Evolutionary conservation across 1,284 basidiomycete genomes (phyloP).

Genomic region (Schizophyllum amplum): DNA sequence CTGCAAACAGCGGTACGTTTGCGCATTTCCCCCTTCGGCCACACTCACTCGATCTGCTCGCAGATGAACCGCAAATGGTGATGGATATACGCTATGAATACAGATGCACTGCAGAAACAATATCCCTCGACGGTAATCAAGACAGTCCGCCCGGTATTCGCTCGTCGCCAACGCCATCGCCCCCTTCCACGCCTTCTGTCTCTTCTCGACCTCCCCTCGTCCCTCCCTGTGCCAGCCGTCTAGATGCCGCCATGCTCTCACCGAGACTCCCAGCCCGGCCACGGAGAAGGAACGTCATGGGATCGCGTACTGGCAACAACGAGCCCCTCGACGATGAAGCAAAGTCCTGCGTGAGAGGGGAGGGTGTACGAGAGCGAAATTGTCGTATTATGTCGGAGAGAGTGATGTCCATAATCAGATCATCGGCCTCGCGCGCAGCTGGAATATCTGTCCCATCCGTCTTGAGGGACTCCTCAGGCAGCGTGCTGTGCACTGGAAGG

Average conservation of each 20-base stretch:
- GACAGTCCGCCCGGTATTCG: not conserved
- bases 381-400: not conserved
- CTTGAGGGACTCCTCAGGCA: slow-evolving; percentile 12
- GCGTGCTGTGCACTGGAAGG: slow-evolving; percentile 20
- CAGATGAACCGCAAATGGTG: not conserved
- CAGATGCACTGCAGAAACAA: not conserved
- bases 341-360: not conserved
- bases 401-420: not conserved
- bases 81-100: not conserved
- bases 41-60: not conserved
- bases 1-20: slow-evolving; percentile 54
- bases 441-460: not conserved
- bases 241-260: not conserved
- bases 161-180: not conserved
- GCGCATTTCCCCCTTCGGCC: not conserved
- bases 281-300: not conserved
- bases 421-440: not conserved
- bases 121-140: not conserved
- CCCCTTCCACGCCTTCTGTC: not conserved
- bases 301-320: not conserved
- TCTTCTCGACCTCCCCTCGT: not conserved
- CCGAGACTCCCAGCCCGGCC: not conserved
- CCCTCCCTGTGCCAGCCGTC: not conserved
- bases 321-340: not conserved
- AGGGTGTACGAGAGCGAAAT: not conserved